Evolutionary conservation across 1,284 basidiomycete genomes (phyloP).

Genomic region (Hymenochaete sp.): DNA sequence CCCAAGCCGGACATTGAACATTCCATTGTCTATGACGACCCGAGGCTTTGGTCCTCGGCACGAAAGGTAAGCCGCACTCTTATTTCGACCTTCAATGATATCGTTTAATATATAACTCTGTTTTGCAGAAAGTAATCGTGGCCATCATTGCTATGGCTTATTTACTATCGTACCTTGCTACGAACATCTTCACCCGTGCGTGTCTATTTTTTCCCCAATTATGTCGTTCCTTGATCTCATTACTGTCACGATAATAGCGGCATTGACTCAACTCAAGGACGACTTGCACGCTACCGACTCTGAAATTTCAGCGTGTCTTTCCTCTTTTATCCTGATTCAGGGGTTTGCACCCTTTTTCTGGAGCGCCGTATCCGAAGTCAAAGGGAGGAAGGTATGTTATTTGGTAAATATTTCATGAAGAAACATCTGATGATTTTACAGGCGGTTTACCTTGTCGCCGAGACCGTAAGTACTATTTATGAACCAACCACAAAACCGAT

Average conservation of each 20-base stretch:
- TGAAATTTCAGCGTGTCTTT: constrained; percentile 67
- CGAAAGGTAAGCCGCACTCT: constrained; percentile 48
- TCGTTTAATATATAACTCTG: too few species aligned
- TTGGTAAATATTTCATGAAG: constrained; percentile 3
- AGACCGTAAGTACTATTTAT: constrained; percentile 25
- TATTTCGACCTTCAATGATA: background rate
- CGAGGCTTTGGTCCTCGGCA: constrained; percentile 56
- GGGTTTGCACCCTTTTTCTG: constrained; percentile 61
- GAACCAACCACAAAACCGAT: background rate
- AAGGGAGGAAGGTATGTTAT: constrained; percentile 65
- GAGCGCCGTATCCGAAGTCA: constrained; percentile 69
- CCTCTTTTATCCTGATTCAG: constrained; percentile 72
- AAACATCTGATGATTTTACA: constrained; percentile 23
- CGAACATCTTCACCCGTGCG: constrained; percentile 64
- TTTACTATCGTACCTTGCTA: constrained; percentile 60
- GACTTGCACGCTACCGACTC: constrained; percentile 57
- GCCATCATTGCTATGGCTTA: constrained; percentile 50
- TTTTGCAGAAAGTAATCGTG: constrained; percentile 42
- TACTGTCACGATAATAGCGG: constrained; percentile 33
- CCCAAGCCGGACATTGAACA: constrained; percentile 49
- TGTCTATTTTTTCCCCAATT: constrained; percentile 19
- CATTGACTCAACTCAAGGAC: constrained; percentile 55
- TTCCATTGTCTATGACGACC: constrained; percentile 65
- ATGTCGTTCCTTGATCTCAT: background rate
- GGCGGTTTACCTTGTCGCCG: constrained; percentile 59